These are phyloP conservation scores for Sugiyamaella americana DNA, from an alignment of 805 yeast genomes.

Conservation along the genomic window DNA sequence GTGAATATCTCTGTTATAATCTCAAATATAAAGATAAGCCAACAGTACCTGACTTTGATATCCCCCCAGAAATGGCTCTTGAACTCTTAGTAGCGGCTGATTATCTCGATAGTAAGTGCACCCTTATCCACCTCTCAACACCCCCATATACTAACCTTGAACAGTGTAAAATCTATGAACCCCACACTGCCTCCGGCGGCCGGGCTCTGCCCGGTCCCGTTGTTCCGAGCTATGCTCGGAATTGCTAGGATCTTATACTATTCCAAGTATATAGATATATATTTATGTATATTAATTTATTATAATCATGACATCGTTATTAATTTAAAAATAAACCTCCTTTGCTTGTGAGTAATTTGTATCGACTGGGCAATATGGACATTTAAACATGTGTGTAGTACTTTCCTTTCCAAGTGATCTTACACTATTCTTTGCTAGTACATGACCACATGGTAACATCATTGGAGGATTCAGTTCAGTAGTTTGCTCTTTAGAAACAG, in stretches of 20 bases:
- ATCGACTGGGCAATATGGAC: slow-evolving; percentile 65
- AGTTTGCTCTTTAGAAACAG: slow-evolving; percentile 62
- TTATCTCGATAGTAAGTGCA: slow-evolving; percentile 47
- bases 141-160: no score
- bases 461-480: slow-evolving; percentile 56
- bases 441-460: slow-evolving; percentile 58
- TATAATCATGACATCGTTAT: no score
- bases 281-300: no score
- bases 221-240: no score
- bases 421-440: slow-evolving; percentile 51
- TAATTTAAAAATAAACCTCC: slow-evolving; percentile 42
- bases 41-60: slow-evolving; percentile 76
- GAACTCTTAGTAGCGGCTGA: slow-evolving; percentile 93
- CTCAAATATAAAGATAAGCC: slow-evolving; percentile 51
- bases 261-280: no score
- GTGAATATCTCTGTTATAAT: slow-evolving; percentile 78
- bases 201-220: no score
- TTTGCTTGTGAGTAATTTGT: slow-evolving; percentile 38
- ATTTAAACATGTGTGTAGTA: slow-evolving; percentile 48
- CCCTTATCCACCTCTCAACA: no score
- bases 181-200: no score
- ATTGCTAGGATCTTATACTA: no score
- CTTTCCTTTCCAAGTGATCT: slow-evolving; percentile 39
- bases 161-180: no score
- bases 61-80: slow-evolving; percentile 90